These are phyloP conservation scores for Cinnamomum micranthum DNA, from an alignment of 164 flowering plant species.

Conservation along the genomic window DNA sequence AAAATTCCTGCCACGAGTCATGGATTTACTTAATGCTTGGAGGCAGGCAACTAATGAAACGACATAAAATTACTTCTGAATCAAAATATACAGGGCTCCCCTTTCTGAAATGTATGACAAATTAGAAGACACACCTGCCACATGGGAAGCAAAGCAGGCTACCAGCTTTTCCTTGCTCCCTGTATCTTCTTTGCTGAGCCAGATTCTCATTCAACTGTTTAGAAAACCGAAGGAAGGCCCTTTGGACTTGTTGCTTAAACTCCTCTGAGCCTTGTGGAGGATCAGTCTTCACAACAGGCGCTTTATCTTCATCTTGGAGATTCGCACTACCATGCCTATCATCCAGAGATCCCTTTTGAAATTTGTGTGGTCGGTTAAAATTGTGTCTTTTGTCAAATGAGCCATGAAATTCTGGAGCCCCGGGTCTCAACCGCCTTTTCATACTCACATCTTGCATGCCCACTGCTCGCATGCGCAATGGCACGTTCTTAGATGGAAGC, in stretches of 20 bases:
- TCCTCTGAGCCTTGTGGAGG: constrained; percentile 58
- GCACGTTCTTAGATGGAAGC: constrained; percentile 1
- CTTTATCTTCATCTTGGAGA: constrained; percentile 18
- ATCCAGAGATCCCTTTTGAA: constrained; percentile 10
- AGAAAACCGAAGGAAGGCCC: constrained; percentile 50
- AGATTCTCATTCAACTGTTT: constrained; percentile 59
- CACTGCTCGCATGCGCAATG: neutral
- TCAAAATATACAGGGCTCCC: constrained; percentile 21
- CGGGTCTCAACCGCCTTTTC: constrained; percentile 37
- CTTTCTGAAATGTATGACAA: constrained; percentile 23
- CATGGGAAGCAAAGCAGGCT: constrained; percentile 55
- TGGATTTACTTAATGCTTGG: constrained; percentile 7
- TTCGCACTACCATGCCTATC: constrained; percentile 14
- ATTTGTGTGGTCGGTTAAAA: constrained; percentile 18
- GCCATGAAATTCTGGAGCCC: constrained; percentile 14
- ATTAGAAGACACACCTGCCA: constrained; percentile 65
- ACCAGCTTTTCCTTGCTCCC: constrained; percentile 45
- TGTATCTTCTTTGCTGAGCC: constrained; percentile 35
- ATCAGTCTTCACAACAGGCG: constrained; percentile 25
- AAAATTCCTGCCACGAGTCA: constrained; percentile 8
- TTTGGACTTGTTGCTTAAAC: constrained; percentile 51
- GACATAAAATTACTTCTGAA: constrained; percentile 21
- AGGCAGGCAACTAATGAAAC: neutral
- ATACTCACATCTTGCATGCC: constrained; percentile 15
- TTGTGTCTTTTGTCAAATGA: constrained; percentile 18